Conservation (phyloP, 495 filamentous ascomycete genomes). For the Podospora sp. region DNA sequence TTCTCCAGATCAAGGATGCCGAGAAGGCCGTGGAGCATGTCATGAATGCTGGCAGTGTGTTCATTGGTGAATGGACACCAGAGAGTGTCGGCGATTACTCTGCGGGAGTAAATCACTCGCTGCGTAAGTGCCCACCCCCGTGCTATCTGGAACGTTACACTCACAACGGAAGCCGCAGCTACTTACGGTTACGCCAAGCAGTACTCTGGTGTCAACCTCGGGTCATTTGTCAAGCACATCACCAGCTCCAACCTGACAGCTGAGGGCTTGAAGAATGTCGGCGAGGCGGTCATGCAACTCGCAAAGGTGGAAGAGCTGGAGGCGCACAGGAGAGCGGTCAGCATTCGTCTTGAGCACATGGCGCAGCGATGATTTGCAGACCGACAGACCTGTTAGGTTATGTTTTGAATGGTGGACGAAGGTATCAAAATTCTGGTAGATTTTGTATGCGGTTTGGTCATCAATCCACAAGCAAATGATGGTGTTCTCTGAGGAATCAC, state of each 20-base stretch:
- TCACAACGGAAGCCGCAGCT: slow-evolving; percentile 54
- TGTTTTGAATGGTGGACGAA: not conserved
- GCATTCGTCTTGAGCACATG: slow-evolving; percentile 76
- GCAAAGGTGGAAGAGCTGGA: slow-evolving; percentile 94
- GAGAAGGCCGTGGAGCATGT: slow-evolving; percentile 72
- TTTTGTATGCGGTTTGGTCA: not conserved
- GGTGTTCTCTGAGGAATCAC: not conserved
- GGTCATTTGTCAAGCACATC: slow-evolving; percentile 94
- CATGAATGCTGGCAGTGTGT: slow-evolving; percentile 94
- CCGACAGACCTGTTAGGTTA: not conserved
- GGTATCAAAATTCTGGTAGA: not conserved
- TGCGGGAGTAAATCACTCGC: slow-evolving; percentile 93
- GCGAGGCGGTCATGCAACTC: slow-evolving; percentile 87
- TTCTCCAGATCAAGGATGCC: slow-evolving; percentile 80
- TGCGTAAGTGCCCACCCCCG: slow-evolving; percentile 67
- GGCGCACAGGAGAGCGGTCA: slow-evolving; percentile 89
- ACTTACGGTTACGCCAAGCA: slow-evolving; percentile 98
- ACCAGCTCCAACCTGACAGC: slow-evolving; percentile 87
- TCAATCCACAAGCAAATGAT: not conserved
- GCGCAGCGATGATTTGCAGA: slow-evolving; percentile 30
- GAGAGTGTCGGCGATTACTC: slow-evolving; percentile 98
- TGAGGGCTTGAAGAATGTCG: slow-evolving; percentile 80
- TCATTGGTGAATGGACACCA: slow-evolving; percentile 93
- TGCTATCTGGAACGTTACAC: not conserved
- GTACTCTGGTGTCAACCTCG: slow-evolving; percentile 96